phyloP scores from a whole-genome alignment of 306 rosid species.

The Cucumis melo region DNA sequence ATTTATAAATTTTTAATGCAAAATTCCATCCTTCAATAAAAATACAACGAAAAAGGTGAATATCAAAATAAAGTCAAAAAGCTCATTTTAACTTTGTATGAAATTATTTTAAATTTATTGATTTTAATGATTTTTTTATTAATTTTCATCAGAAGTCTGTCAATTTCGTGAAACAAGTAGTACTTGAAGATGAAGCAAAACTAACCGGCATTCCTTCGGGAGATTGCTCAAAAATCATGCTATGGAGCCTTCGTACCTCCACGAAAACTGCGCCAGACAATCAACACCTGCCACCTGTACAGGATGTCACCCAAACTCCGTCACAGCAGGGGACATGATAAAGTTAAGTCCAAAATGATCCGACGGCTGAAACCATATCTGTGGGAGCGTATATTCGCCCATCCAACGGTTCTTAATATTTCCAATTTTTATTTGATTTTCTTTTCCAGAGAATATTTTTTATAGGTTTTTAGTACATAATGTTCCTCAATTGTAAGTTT shows the following conservation, averaged over 20 bases:
- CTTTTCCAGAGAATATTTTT: not conserved
- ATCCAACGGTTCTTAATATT: not conserved
- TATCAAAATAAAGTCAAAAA: not conserved
- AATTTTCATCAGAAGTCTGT: conserved; percentile 47
- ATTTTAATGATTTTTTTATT: not conserved
- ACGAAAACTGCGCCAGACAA: conserved; percentile 15
- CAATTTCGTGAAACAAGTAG: conserved; percentile 88
- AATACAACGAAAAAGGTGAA: not conserved
- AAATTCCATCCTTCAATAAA: too few relatives aligned
- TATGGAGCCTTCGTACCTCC: conserved; percentile 55
- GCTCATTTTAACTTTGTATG: not conserved
- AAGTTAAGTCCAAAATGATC: not conserved
- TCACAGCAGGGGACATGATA: not conserved
- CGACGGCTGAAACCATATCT: conserved; percentile 9
- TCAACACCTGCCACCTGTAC: conserved; percentile 12
- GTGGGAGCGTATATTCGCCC: not conserved
- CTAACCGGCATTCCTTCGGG: conserved; percentile 75
- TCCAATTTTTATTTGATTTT: not conserved
- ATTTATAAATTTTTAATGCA: not conserved
- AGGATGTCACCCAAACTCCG: conserved; percentile 4
- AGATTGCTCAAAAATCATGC: conserved; percentile 71
- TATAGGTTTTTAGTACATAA: not conserved
- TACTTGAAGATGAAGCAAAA: conserved; percentile 79
- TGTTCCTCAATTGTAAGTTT: not conserved
- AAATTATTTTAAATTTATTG: not conserved